A percentile compares a stretch with the other conserved stretches of the same genome.
Evolutionary conservation across 2,329 filamentous ascomycete genomes (phyloP).

Genomic region (Capronia americana): DNA sequence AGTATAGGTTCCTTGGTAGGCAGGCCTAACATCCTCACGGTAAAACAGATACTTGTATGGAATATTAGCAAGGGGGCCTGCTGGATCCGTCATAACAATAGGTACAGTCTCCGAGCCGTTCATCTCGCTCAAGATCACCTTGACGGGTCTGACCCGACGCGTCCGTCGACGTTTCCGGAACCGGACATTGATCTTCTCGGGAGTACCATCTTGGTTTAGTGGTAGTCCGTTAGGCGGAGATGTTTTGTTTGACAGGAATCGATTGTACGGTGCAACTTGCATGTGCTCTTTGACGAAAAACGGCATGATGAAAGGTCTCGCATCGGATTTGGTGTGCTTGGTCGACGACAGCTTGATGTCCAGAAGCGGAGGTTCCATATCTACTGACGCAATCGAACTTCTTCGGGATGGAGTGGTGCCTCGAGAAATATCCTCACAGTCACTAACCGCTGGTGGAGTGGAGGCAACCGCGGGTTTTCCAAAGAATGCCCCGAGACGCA

Average conservation of each 20-base stretch:
- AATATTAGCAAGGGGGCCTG: slow-evolving; percentile 41
- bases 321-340: slow-evolving; percentile 55
- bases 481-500: slow-evolving; percentile 59
- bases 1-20: slow-evolving; percentile 68
- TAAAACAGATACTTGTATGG: slow-evolving; percentile 66
- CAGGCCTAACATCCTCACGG: slow-evolving; percentile 66
- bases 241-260: slow-evolving; percentile 26
- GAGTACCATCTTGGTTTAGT: slow-evolving; percentile 22
- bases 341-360: slow-evolving; percentile 31
- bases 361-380: slow-evolving; percentile 40
- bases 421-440: slow-evolving; percentile 23
- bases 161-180: slow-evolving; percentile 25
- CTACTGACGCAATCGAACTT: slow-evolving; percentile 38
- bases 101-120: slow-evolving; percentile 53
- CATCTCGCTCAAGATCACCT: slow-evolving; percentile 65
- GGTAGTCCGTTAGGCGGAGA: slow-evolving; percentile 11
- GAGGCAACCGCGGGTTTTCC: slow-evolving; percentile 47
- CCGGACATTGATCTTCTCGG: slow-evolving; percentile 21
- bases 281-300: slow-evolving; percentile 81
- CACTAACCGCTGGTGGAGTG: slow-evolving; percentile 37
- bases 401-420: slow-evolving; percentile 39
- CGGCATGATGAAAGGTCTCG: slow-evolving; percentile 75
- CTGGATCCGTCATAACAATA: slow-evolving; percentile 43
- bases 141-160: slow-evolving; percentile 55
- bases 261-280: slow-evolving; percentile 65